Conservation (phyloP, 352 stramenopile genomes). For the Phytopythium boreale region DNA sequence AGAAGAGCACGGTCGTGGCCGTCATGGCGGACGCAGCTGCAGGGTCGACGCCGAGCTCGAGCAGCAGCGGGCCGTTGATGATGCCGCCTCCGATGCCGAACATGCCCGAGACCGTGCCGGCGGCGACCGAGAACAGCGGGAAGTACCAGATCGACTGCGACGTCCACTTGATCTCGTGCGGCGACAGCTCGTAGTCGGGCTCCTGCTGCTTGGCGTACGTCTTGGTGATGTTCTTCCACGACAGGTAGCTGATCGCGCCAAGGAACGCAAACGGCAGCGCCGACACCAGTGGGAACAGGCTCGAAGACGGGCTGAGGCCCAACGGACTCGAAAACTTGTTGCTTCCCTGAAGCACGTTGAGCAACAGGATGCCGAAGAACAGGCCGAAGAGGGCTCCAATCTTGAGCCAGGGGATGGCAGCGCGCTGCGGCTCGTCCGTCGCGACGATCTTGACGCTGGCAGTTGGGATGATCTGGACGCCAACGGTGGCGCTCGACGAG, state of each 20-base stretch:
- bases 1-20: constrained; percentile 72
- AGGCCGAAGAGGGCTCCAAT: constrained; percentile 78
- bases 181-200: constrained; percentile 42
- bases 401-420: constrained; percentile 66
- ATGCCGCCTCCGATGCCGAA: constrained; percentile 96
- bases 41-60: constrained; percentile 90
- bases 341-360: constrained; percentile 94
- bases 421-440: constrained; percentile 23
- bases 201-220: constrained; percentile 54
- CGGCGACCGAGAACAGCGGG: constrained; percentile 84
- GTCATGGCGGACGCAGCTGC: constrained; percentile 87
- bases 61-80: constrained; percentile 93
- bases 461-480: constrained; percentile 13
- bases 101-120: constrained; percentile 91
- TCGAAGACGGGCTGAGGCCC: constrained; percentile 82
- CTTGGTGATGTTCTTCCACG: constrained; percentile 43
- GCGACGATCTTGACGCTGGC: constrained; percentile 20
- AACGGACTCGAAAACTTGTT: constrained; percentile 85
- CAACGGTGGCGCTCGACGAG: background rate
- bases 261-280: constrained; percentile 63
- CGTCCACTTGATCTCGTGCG: constrained; percentile 49
- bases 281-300: constrained; percentile 66
- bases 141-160: constrained; percentile 80
- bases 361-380: constrained; percentile 87
- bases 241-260: constrained; percentile 73